Evolutionary conservation across 2,329 filamentous ascomycete species (phyloP), one percentile per base, ranked within the genome.

Genomic region (Diaporthe ampelina): DNA sequence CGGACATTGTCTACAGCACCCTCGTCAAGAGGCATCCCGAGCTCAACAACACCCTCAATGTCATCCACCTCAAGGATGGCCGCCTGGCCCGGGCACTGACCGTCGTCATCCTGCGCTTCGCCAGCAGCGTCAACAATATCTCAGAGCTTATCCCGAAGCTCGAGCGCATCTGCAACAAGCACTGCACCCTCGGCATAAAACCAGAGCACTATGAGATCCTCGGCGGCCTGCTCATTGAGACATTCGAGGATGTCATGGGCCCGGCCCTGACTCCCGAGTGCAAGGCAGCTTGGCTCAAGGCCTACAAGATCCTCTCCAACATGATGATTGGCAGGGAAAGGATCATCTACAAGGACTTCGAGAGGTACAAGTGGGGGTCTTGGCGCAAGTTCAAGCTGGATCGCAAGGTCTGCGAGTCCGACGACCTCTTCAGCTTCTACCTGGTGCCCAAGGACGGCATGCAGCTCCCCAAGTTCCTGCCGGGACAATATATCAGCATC

Each of bases 401-500:
- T 29, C 84, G 88, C 73, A 94, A 92, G 82, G 86, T 90, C 56
- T 84, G 85, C 67, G 92, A 94, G 80, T 88, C 89, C 1, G 88
- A 90, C 4, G 89, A 91, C 73, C 91, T 94, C 76, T 92, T 88
- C 29, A 93, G 91, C 0, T 93, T 94, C 80, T 90, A 92, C 78
- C 86, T 94, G 15, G 85, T 87, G 67, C 92, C 92, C 0, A 85
- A 88, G 8, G 91, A 94, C 72, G 87, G 85, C 43, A 80, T 87
- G 75, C 84, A 85, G n/a, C 84, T 94, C 29, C 91, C 92, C 0
- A 43, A 80, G 0, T 94, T 90, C 84, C 85, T 87, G 75, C 91
- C 92, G 0, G 93, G 92, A 43, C 92, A 94, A 81, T 94, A 94
- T 78, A 87, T 93, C 76, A 91, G 90, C 0, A 82, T 94, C 59